Evolutionary conservation across 805 yeast genomes (phyloP), one percentile per base, ranked within the genome.

Genomic region (Candida namnaoensis): DNA sequence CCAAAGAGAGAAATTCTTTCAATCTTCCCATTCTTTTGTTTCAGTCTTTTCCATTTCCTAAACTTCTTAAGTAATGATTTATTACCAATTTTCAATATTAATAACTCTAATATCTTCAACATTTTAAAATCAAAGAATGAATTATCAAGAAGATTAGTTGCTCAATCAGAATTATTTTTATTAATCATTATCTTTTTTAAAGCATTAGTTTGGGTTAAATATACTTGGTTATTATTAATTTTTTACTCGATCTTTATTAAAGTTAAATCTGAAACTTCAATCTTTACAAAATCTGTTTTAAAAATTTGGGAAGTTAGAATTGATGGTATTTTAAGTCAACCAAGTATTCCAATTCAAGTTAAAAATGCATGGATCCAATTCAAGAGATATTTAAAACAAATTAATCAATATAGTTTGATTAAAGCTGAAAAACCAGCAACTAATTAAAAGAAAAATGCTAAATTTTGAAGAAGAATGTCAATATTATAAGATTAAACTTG

Each of bases 41-140:
- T 83, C 61, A 82, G 96, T 7, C 57, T 80, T 15, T 88, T 91
- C 76, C 97, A 90, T 59, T 79, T 78, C 10, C 66, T 88, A 54
- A 80, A 82, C 15, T 91, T 86, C 65, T 48, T 74, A 41, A 77
- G 82, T 51, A 70, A 78, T 35, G 73, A 71, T 48, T 49, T 91
- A 42, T 66, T 90, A 40, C 95, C 97, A 34, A 66, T 76, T 6
- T 62, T 78, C 24, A 47, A 48, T 38, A 50, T 49, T 37, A 13
- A 54, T 5, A 46, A 60, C 28, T 42, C 50, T 35, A 44, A 46
- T 41, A 59, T 80, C 35, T 68, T 64, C 41, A 44, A 49, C 10
- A 74, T 82, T 46, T 69, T 77, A 44, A 65, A 64, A 48, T 63
- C 61, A 40, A 72, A 78, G 61, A 79, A 81, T 55, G 85, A 80